Base-by-base conservation (phyloP, 441 rosid species). In the Hura crepitans region DNA sequence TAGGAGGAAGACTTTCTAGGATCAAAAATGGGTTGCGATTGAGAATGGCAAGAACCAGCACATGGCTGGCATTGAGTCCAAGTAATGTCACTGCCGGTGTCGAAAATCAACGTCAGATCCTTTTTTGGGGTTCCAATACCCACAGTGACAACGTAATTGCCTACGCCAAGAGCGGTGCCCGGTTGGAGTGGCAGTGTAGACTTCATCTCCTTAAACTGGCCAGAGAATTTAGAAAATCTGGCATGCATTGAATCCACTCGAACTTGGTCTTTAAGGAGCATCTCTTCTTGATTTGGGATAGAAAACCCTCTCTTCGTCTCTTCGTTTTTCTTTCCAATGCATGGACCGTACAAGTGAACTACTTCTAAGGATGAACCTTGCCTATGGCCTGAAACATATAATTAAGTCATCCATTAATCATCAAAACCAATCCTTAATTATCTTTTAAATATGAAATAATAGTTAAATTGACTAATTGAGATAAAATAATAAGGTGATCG, bases 41-140 rank as follows among this genome's bases (percentile, higher is more conserved):
- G 74, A 6, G 6, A 20, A n/a, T 62, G 62, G 22, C 74, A 71
- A 53, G 68, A 53, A 7, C 20, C 45, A 17, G 27, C 28, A 13
- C 96, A 91, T 6, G 93, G 93, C 53, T 85, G 43, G 14, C 97
- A 91, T 10, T 88, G 93, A 4, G 91, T 88, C 97, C 97, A 91
- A 2, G 93, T 84, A 51, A 86, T 69, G 55, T 80, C 89, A 23
- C 93, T 87, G n/a, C 92, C 90, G 0, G 96, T 89, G 67, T 91
- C 97, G 28, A 91, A 83, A n/a, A 81, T 54, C 10, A 91, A 80
- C 0, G 89, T 69, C 0, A 82, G 49, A 2, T 83, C 78, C 53
- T 72, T 72, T 27, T 77, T 80, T 0, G 95, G 93, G 2, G 89
- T 77, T 17, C 97, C 96, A 9, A 91, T 59, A 22, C 89, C 92